Evolutionary conservation across 2,329 filamentous ascomycete species (phyloP), one percentile per base, ranked within the genome.

Genomic region (Botrytis porri): DNA sequence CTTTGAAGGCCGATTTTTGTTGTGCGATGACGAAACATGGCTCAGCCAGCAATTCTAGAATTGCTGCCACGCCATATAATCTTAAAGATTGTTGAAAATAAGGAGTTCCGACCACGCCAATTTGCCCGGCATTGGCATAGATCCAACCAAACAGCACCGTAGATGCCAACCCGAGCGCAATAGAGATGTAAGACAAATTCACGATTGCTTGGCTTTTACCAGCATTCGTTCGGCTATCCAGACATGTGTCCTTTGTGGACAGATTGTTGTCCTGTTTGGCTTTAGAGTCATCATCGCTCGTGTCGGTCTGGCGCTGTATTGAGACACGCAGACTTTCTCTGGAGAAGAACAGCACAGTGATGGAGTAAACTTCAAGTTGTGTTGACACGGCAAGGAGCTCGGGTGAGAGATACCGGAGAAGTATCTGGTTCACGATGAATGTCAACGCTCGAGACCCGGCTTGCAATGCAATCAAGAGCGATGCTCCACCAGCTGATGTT

Each of bases 331-430:
- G 84, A 79, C 92, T 95, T 83, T 99, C 96, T 57, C 96, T 88
- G 0, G 96, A 92, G 80, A 99, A 98, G 82, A 97, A 98, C 0
- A 99, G 87, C n/a, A 97, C 91, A 0, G 94, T 94, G 62, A 97
- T 92, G 74, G 95, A 95, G 82, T 95, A 98, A 0, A 98, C 89
- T 79, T 99, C 96, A 4, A 99, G 87, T 81, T 98, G 96, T 0
- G 95, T 92, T 2, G 95, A 92, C 8, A 97, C 86, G 9, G 95
- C 96, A 1, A 99, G 88, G 0, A 97, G 86, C 73, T 92, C 88
- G 0, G 96, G 95, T 1, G 94, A 97, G 62, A 98, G 85, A 81
- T 93, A 95, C 51, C 95, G 93, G 12, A 99, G 87, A 43, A 99
- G 88, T 54, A 97, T 82, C 82, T 99, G 95, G 83, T 98, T 99